Percentiles rank a stretch among this genome's conserved stretches.
phyloP scores from a whole-genome alignment of 129 eudicot species.

The Flaveria trinervia region DNA sequence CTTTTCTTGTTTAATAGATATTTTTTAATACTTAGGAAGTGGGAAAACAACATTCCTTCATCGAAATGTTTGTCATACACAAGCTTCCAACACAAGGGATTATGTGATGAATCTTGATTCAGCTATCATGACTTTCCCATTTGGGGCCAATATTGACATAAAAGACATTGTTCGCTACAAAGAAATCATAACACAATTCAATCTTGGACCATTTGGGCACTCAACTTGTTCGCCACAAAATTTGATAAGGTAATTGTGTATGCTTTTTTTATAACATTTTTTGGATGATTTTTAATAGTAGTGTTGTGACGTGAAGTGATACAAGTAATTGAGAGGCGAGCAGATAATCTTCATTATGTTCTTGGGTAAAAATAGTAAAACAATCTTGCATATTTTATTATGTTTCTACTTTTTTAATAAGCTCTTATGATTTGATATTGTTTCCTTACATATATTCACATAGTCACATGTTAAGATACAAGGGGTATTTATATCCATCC shows the following conservation, averaged over 20 bases:
- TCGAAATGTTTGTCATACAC: conserved; percentile 69
- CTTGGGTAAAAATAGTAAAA: too few species aligned
- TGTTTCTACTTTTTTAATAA: too few species aligned
- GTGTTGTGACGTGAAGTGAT: conserved; percentile 52
- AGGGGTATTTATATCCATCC: too few species aligned
- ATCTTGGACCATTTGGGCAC: conserved; percentile 59
- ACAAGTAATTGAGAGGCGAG: conserved; percentile 73
- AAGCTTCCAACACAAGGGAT: conserved; percentile 59
- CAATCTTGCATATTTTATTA: too few species aligned
- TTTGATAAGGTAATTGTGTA: conserved; percentile 75
- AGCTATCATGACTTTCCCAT: conserved; percentile 92
- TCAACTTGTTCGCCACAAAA: conserved; percentile 91
- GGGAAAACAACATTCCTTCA: conserved; percentile 95
- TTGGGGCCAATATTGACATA: conserved; percentile 93
- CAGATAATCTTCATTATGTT: conserved; percentile 91
- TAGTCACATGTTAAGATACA: too few species aligned
- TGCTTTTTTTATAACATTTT: background rate
- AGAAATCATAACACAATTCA: conserved; percentile 96
- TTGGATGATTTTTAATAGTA: too few species aligned
- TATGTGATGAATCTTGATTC: conserved; percentile 96
- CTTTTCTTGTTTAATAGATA: too few species aligned
- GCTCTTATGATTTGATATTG: too few species aligned
- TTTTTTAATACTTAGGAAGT: conserved; percentile 51
- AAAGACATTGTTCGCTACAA: conserved; percentile 90
- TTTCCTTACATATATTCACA: too few species aligned